Evolutionary conservation across 2,329 filamentous ascomycete species (phyloP), one percentile per base, ranked within the genome.

Genomic region (Aspergillus bombycis): DNA sequence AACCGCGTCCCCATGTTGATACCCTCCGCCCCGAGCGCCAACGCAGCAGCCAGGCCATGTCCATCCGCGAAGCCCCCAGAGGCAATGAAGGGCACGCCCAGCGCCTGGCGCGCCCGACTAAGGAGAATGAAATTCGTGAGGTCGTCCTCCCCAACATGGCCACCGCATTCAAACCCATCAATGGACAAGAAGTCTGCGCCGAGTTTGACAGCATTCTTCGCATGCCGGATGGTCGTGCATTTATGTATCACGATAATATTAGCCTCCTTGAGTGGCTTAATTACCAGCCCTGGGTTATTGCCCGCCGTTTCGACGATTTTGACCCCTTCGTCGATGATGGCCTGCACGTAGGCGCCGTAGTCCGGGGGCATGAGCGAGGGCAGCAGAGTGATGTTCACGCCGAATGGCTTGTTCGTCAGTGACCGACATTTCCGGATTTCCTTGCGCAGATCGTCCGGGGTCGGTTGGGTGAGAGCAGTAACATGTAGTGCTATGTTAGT

Each of bases 151-250:
- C 46, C 26, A 8, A 50, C 83, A 64, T 85, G 83, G 16, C 88
- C 95, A 50, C 93, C 95, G 81, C 95, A 99, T 80, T 99, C 95
- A 76, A 99, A 98, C 50, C 95, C 95, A 76, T 99, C 95, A 71
- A 99, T 98, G 69, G 90, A 94, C 62, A 99, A 82, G 80, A 99
- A 98, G 79, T 99, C 95, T 4, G 97, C 95, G 67, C 95, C 95
- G 43, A 98, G 88, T 80, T 96, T 97, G 62, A 96, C 86, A 54
- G 95, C 95, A 68, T 91, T 93, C 78, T 93, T 88, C 21, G 95
- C 95, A 77, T 99, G 95, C 59, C 93, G 85, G 80, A 98, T 96
- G 6, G 93, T 96, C 9, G 95, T 99, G 84, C 34, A 36, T 36
- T 36, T 36, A 14, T 36, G 34, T 7, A 36, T 36, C 94, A 98